Evolutionary conservation across 805 yeast species (phyloP).

Genomic region (Suhomyces sp.): DNA sequence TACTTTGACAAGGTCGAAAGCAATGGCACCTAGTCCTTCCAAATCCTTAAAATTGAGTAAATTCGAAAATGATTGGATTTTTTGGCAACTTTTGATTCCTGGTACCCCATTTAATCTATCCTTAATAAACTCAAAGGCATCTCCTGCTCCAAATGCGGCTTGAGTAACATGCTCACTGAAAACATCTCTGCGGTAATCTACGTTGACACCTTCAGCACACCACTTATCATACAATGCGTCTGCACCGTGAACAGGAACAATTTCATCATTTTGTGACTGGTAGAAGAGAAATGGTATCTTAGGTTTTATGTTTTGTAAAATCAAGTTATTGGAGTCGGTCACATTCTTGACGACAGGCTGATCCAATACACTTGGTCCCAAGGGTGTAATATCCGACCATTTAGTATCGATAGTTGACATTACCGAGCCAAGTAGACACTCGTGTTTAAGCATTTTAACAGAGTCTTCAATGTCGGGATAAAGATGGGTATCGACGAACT

Average conservation of each 20-base stretch:
- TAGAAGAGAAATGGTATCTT: constrained; percentile 12
- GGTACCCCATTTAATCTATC: not conserved
- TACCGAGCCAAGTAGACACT: constrained; percentile 2
- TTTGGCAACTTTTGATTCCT: not conserved
- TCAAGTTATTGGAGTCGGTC: not conserved
- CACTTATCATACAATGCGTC: not conserved
- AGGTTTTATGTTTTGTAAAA: constrained; percentile 2
- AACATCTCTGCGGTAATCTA: not conserved
- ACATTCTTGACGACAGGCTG: not conserved
- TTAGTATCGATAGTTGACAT: not conserved
- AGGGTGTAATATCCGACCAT: not conserved
- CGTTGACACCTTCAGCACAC: not conserved
- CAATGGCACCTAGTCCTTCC: too few species aligned
- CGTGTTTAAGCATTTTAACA: not conserved
- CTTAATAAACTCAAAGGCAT: constrained; percentile 1
- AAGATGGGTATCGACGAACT: constrained; percentile 6
- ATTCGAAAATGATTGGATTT: too few species aligned
- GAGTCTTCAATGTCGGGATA: constrained; percentile 2
- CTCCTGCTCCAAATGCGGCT: not conserved
- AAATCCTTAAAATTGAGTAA: too few species aligned
- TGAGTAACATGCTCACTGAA: not conserved
- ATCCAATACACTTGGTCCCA: not conserved
- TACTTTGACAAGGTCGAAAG: too few species aligned
- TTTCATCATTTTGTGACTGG: constrained; percentile 11
- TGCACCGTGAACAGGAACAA: constrained; percentile 8